phyloP scores from a whole-genome alignment of 345 rosid species.

The Lepidium aucheri region DNA sequence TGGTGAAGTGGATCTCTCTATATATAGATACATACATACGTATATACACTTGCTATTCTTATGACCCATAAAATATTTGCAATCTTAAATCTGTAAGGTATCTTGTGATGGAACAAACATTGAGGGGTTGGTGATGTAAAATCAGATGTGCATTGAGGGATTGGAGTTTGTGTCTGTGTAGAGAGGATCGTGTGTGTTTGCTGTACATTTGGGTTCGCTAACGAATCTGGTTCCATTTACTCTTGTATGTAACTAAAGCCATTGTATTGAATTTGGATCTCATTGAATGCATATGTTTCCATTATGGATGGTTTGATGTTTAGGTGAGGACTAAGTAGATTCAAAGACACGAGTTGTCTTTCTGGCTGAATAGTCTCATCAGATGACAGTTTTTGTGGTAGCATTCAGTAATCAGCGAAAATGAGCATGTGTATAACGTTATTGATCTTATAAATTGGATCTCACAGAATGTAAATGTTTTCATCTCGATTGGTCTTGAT shows the following conservation, averaged over 20 bases:
- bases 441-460: too few relatives aligned
- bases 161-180: slow-evolving; percentile 25
- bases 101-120: background rate
- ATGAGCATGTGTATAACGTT: too few relatives aligned
- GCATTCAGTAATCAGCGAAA: too few relatives aligned
- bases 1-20: slow-evolving; percentile 20
- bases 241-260: slow-evolving; percentile 11
- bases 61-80: background rate
- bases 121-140: slow-evolving; percentile 10
- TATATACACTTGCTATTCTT: slow-evolving; percentile 17
- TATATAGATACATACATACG: slow-evolving; percentile 19
- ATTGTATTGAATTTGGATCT: slow-evolving; percentile 4
- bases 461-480: too few relatives aligned
- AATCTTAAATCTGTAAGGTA: background rate
- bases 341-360: too few relatives aligned
- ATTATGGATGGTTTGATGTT: background rate
- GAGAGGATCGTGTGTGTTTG: slow-evolving; percentile 17
- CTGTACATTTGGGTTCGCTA: slow-evolving; percentile 1
- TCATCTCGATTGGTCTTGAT: too few relatives aligned
- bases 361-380: too few relatives aligned
- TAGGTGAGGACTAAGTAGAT: background rate
- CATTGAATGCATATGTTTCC: slow-evolving; percentile 6
- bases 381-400: too few relatives aligned
- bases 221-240: slow-evolving; percentile 9
- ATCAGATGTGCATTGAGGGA: slow-evolving; percentile 16